These are phyloP conservation scores for Hyaloperonospora arabidopsidis DNA, from an alignment of 352 stramenopile genomes.

Conservation along the genomic window DNA sequence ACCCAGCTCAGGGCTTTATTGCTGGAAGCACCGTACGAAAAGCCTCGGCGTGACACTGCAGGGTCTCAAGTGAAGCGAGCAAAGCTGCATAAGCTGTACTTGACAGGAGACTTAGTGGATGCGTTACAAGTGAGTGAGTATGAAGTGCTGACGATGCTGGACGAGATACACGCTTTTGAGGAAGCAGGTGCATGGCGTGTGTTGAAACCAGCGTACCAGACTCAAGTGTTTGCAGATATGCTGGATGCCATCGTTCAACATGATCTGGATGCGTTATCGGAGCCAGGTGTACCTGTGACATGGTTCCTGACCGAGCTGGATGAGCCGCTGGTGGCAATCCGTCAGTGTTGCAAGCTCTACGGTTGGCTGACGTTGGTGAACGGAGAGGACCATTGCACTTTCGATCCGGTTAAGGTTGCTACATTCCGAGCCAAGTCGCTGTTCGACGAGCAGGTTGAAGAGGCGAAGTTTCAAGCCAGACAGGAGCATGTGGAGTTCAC, in stretches of 20 bases:
- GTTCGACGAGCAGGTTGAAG: conserved; percentile 52
- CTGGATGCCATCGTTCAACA: conserved; percentile 67
- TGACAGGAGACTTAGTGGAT: conserved; percentile 50
- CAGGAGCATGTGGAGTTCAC: conserved; percentile 24
- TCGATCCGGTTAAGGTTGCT: conserved; percentile 59
- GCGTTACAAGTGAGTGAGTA: conserved; percentile 55
- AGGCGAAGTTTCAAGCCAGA: conserved; percentile 32
- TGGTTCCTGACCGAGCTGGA: conserved; percentile 33
- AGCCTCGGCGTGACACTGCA: conserved; percentile 8
- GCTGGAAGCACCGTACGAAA: conserved; percentile 56
- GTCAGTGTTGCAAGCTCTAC: conserved; percentile 67
- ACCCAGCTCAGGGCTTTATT: conserved; percentile 53
- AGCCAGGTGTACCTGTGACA: conserved; percentile 36
- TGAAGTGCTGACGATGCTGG: conserved; percentile 54
- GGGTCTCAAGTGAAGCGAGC: conserved; percentile 29
- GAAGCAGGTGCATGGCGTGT: conserved; percentile 63
- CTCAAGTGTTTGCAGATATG: conserved; percentile 59
- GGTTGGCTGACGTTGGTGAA: conserved; percentile 23
- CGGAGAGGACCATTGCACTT: conserved; percentile 30
- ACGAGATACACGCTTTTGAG: conserved; percentile 59
- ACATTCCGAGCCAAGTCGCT: conserved; percentile 64
- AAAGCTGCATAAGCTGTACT: conserved; percentile 53
- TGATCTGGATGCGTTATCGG: conserved; percentile 46
- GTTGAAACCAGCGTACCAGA: conserved; percentile 47
- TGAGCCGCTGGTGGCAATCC: conserved; percentile 46